Conservation (phyloP, 768 basidiomycete species). For the Paxillus involutus region DNA sequence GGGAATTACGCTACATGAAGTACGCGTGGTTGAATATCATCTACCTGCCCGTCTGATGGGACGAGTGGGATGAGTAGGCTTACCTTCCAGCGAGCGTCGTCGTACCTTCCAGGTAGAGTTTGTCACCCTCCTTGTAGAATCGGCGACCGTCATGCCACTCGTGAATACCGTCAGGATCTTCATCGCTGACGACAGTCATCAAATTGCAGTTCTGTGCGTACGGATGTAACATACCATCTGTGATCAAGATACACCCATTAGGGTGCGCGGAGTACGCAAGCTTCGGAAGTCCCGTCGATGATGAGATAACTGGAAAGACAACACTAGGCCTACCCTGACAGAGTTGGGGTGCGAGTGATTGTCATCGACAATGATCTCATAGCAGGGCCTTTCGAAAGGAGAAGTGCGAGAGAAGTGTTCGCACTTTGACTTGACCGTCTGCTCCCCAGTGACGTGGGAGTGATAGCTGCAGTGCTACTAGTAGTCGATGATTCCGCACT, state of each 20-base stretch:
- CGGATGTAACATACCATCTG: conserved; percentile 54
- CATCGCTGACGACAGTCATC: conserved; percentile 55
- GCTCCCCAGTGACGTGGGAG: no score
- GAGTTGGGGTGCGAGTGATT: no score
- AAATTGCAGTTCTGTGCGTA: not conserved
- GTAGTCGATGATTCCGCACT: not conserved
- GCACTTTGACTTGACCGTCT: no score
- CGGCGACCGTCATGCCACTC: conserved; percentile 85
- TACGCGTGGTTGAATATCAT: not conserved
- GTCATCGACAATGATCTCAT: no score
- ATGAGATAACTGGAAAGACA: no score
- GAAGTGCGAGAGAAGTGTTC: no score
- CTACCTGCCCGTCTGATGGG: not conserved
- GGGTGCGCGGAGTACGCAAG: no score
- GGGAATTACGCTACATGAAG: conserved; percentile 60
- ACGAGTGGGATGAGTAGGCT: conserved; percentile 8
- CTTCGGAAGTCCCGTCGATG: no score
- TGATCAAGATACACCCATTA: no score
- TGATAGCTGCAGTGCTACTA: no score
- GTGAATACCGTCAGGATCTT: conserved; percentile 85
- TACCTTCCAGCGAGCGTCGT: conserved; percentile 88
- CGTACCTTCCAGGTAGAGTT: conserved; percentile 81
- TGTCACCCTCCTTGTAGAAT: conserved; percentile 79
- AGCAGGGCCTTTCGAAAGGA: no score
- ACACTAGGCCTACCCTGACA: no score